Percentiles rank a stretch among this genome's conserved stretches.
These are phyloP conservation scores for Nemania sp. DNA, from an alignment of 2,329 filamentous ascomycete species.

Conservation along the genomic window DNA sequence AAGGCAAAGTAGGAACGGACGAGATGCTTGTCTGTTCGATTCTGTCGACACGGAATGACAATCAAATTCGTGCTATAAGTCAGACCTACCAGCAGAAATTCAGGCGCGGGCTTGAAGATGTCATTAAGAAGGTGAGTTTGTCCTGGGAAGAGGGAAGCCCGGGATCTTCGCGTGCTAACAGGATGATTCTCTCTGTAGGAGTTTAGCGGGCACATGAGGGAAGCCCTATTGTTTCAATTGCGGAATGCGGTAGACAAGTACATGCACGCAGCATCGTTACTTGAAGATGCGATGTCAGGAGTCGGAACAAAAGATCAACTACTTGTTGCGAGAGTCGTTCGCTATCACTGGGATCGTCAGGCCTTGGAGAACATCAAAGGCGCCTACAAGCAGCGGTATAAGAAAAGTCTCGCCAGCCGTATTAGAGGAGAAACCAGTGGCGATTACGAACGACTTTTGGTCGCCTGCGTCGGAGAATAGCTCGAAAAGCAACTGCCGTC, in stretches of 20 bases:
- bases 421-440: conserved; percentile 85
- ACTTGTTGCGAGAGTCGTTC: conserved; percentile 76
- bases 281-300: conserved; percentile 89
- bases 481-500: conserved; percentile 11
- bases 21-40: conserved; percentile 79
- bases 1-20: conserved; percentile 74
- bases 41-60: conserved; percentile 74
- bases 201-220: conserved; percentile 91
- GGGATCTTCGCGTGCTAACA: conserved; percentile 1
- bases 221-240: conserved; percentile 81
- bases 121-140: conserved; percentile 67
- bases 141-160: conserved; percentile 28
- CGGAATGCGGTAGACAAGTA: conserved; percentile 77
- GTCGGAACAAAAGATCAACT: conserved; percentile 84
- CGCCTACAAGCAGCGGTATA: conserved; percentile 75
- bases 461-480: conserved; percentile 65
- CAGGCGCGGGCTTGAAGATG: conserved; percentile 68
- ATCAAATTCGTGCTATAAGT: conserved; percentile 81
- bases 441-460: conserved; percentile 76
- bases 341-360: conserved; percentile 79
- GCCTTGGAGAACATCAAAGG: conserved; percentile 77
- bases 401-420: conserved; percentile 66
- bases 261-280: conserved; percentile 76
- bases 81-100: conserved; percentile 77
- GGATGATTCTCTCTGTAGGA: conserved; percentile 50